Percentiles rank a stretch among this genome's conserved stretches.
Evolutionary conservation across 768 basidiomycete species (phyloP).

Genomic region (Lactarius sanguifluus): DNA sequence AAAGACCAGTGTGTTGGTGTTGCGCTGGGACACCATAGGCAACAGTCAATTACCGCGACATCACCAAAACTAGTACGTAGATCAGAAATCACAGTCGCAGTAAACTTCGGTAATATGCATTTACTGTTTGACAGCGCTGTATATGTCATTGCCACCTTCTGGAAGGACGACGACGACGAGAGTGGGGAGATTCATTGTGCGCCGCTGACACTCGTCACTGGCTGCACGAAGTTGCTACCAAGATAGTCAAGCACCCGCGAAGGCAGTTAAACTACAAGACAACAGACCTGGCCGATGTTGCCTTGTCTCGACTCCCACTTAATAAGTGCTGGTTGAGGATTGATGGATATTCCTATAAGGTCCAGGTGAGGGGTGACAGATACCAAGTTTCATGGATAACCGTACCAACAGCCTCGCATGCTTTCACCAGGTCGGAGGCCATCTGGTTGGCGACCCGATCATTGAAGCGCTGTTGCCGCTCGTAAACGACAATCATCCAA

Average conservation of each 20-base stretch:
- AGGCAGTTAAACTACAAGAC: background rate
- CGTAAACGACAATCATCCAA: conserved; percentile 70
- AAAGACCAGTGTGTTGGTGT: conserved; percentile 7
- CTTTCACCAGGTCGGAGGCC: conserved; percentile 50
- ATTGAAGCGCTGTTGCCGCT: conserved; percentile 57
- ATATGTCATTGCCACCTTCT: conserved; percentile 73
- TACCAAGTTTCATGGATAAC: conserved; percentile 19
- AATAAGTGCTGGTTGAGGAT: conserved; percentile 45
- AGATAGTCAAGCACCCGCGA: background rate
- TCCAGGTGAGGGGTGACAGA: background rate
- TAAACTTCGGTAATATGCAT: conserved; percentile 33
- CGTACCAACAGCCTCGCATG: conserved; percentile 61
- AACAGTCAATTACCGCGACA: conserved; percentile 43
- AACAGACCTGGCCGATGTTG: conserved; percentile 37
- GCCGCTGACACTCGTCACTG: conserved; percentile 48
- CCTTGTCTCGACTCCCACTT: conserved; percentile 61
- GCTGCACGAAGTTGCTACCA: conserved; percentile 49
- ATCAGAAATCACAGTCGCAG: background rate
- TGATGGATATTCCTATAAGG: conserved; percentile 56
- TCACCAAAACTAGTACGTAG: conserved; percentile 64
- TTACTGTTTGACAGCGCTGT: conserved; percentile 76
- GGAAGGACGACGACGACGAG: conserved; percentile 71
- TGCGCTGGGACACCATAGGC: background rate
- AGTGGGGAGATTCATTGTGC: conserved; percentile 46
- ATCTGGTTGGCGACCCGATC: conserved; percentile 51